These are phyloP conservation scores for Zea mays DNA, from an alignment of 176 grass and related monocot species.

Conservation along the genomic window DNA sequence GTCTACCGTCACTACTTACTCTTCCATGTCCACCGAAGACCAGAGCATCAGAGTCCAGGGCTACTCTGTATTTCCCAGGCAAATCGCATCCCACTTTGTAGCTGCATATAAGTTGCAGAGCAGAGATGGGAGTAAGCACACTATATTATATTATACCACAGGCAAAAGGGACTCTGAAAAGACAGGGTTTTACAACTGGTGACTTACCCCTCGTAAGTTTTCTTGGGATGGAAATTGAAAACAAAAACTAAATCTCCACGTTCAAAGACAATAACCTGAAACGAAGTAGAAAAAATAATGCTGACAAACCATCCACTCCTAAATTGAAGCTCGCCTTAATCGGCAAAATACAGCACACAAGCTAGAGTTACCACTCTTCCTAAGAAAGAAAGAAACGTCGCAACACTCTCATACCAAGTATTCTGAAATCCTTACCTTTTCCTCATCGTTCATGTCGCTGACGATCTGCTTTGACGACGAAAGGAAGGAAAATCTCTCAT, in stretches of 20 bases:
- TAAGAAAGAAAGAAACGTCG: conserved; percentile 26
- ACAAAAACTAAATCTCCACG: conserved; percentile 91
- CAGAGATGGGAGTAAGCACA: conserved; percentile 20
- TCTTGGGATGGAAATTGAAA: conserved; percentile 94
- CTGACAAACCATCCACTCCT: conserved; percentile 14
- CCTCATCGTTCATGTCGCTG: conserved; percentile 71
- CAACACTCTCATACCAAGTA: not conserved
- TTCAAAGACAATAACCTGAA: conserved; percentile 93
- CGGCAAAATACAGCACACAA: conserved; percentile 16
- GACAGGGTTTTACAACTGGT: not conserved
- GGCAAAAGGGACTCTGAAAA: not conserved
- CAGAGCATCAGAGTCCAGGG: conserved; percentile 81
- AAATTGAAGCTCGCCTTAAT: not conserved
- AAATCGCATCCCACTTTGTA: conserved; percentile 95
- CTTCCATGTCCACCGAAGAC: conserved; percentile 87
- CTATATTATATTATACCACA: not conserved
- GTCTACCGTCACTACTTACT: conserved; percentile 50
- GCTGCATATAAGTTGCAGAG: conserved; percentile 44
- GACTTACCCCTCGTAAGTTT: conserved; percentile 80
- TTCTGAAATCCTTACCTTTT: conserved; percentile 66
- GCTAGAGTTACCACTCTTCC: conserved; percentile 5
- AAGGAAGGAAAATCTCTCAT: conserved; percentile 74
- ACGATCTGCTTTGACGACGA: conserved; percentile 86
- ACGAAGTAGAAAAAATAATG: conserved; percentile 20
- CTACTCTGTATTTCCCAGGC: conserved; percentile 79